A percentile compares a stretch with the other conserved stretches of the same genome.
Conservation (phyloP, 2,329 filamentous ascomycete genomes). For the Periconia macrospinosa region DNA sequence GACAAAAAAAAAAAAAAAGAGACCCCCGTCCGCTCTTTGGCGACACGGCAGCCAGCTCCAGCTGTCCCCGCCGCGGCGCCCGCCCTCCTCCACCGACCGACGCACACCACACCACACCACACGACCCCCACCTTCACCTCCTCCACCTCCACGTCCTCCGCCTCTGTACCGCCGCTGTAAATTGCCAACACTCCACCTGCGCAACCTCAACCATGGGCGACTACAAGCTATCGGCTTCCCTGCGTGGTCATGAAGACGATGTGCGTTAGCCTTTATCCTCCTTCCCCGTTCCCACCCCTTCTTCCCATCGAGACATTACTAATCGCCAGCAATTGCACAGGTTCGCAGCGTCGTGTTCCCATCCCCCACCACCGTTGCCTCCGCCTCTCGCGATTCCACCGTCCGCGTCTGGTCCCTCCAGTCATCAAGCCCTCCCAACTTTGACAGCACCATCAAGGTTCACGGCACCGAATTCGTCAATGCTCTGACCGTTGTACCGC, state of each 20-base stretch:
- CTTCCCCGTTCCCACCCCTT: neutral
- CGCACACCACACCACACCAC: neutral
- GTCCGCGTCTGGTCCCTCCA: conserved; percentile 82
- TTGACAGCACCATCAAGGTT: conserved; percentile 75
- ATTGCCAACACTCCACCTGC: no score
- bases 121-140: conserved; percentile 2
- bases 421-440: conserved; percentile 67
- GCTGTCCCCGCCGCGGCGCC: no score
- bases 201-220: conserved; percentile 66
- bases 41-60: neutral
- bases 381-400: conserved; percentile 88
- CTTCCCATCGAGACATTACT: neutral
- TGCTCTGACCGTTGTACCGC: conserved; percentile 73
- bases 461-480: conserved; percentile 88
- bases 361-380: conserved; percentile 70
- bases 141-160: conserved; percentile 10
- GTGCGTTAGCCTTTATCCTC: conserved; percentile 56
- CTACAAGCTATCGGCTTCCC: conserved; percentile 90
- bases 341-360: conserved; percentile 86
- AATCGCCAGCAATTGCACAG: conserved; percentile 49
- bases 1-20: no score
- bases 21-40: neutral
- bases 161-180: conserved; percentile 24
- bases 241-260: conserved; percentile 90
- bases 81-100: no score